Evolutionary conservation across 83 land plant genomes (phyloP).

Genomic region (Thuja plicata): DNA sequence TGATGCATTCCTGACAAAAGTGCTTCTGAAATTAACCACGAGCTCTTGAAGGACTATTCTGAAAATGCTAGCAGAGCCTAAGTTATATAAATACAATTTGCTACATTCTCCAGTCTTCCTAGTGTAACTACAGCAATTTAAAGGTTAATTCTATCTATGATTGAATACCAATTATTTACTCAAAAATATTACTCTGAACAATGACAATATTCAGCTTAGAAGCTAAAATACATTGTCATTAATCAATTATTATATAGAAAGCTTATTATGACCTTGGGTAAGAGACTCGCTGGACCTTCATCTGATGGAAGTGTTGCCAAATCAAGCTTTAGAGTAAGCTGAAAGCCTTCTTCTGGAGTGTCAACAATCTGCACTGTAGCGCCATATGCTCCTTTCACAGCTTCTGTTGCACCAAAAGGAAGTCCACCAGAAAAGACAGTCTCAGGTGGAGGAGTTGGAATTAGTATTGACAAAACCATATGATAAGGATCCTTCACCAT

Average conservation of each 20-base stretch:
- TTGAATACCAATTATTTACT: neutral
- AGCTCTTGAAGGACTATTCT: neutral
- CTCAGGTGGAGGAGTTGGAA: conserved; percentile 88
- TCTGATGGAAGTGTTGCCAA: conserved; percentile 73
- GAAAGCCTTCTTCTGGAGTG: conserved; percentile 81
- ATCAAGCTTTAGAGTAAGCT: conserved; percentile 87
- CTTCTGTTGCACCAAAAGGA: conserved; percentile 93
- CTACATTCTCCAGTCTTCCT: neutral
- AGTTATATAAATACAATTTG: neutral
- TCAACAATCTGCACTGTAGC: conserved; percentile 68
- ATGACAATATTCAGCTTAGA: conserved; percentile 4
- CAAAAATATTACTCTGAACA: neutral
- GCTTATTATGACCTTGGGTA: conserved; percentile 40
- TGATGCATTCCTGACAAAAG: neutral
- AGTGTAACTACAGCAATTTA: neutral
- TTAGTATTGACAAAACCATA: conserved; percentile 65
- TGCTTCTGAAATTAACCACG: neutral
- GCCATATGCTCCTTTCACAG: conserved; percentile 83
- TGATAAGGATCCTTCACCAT: conserved; percentile 62
- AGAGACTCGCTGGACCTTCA: conserved; percentile 69
- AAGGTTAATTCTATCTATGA: neutral
- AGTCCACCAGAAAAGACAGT: conserved; percentile 78
- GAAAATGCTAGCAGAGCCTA: neutral
- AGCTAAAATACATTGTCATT: conserved; percentile 7
- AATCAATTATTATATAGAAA: conserved; percentile 16